phyloP scores from a whole-genome alignment of 1,139 yeast species.

The Blastobotrys serpentis region DNA sequence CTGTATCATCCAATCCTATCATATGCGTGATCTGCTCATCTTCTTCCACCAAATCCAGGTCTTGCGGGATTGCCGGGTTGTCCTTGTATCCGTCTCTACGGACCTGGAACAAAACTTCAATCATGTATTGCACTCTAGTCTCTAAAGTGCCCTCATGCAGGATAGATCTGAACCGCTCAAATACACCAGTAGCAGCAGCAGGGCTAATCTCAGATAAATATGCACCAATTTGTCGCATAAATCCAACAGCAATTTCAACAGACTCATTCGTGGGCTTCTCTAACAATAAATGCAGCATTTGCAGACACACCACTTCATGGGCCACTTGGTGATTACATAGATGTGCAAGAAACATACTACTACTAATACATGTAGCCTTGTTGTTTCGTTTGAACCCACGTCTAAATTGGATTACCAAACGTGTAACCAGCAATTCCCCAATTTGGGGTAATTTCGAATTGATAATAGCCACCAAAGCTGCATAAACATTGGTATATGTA shows the following conservation, averaged over 20 bases:
- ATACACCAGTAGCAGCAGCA: slow-evolving; percentile 51
- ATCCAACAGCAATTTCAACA: slow-evolving; percentile 48
- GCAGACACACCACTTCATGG: slow-evolving; percentile 62
- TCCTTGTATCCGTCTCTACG: slow-evolving; percentile 51
- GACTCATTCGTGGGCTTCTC: slow-evolving; percentile 53
- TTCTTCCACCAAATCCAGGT: slow-evolving; percentile 62
- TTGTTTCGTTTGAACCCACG: slow-evolving; percentile 53
- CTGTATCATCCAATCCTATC: slow-evolving; percentile 52
- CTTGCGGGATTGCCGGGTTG: slow-evolving; percentile 44
- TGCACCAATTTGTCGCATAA: slow-evolving; percentile 48
- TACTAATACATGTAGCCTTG: slow-evolving; percentile 44
- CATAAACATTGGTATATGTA: slow-evolving; percentile 51
- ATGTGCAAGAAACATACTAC: slow-evolving; percentile 56
- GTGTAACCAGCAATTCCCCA: slow-evolving; percentile 56
- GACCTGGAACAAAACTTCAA: slow-evolving; percentile 54
- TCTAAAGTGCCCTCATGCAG: slow-evolving; percentile 55
- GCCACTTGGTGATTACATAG: slow-evolving; percentile 65
- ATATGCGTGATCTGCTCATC: slow-evolving; percentile 63
- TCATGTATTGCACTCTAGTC: slow-evolving; percentile 47
- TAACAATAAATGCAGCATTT: slow-evolving; percentile 60
- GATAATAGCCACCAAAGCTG: slow-evolving; percentile 58
- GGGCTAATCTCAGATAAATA: slow-evolving; percentile 45
- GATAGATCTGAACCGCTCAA: slow-evolving; percentile 59
- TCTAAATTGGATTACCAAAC: slow-evolving; percentile 62
- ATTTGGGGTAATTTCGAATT: slow-evolving; percentile 69